phyloP scores from a whole-genome alignment of 768 basidiomycete species.

The Boletus edulis region DNA sequence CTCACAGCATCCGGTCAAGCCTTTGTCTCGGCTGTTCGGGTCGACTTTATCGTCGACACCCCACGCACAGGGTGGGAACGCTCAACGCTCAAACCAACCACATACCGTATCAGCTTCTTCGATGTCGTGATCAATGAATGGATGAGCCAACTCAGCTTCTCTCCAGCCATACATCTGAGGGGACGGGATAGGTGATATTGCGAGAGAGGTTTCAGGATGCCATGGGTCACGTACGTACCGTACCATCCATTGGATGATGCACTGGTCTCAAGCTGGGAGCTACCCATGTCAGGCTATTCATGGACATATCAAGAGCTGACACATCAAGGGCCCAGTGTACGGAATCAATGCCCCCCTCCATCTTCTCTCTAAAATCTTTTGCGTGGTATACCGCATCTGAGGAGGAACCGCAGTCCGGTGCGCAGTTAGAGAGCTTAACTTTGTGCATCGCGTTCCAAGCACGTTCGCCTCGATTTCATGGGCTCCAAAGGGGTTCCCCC shows the following conservation, averaged over 20 bases:
- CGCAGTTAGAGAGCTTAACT: conserved; percentile 15
- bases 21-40: background rate
- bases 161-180: conserved; percentile 8
- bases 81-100: too few species aligned
- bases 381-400: background rate
- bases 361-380: background rate
- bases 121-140: conserved; percentile 8
- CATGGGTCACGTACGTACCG: conserved; percentile 10
- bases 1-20: background rate
- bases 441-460: conserved; percentile 2
- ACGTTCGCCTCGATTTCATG: conserved; percentile 1
- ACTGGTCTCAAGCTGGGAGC: conserved; percentile 2
- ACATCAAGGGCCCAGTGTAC: conserved; percentile 16
- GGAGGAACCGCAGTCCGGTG: background rate
- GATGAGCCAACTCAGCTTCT: conserved; percentile 7
- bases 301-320: conserved; percentile 14
- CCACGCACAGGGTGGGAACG: background rate
- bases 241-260: background rate
- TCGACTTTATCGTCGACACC: background rate
- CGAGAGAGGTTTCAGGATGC: background rate
- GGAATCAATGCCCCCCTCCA: conserved; percentile 5
- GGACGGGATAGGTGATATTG: conserved; percentile 20
- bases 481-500: background rate
- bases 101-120: conserved; percentile 7
- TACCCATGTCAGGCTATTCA: conserved; percentile 13